A percentile compares a stretch with the other conserved stretches of the same genome.
Conservation (phyloP, 179 eudicot species). For the Vitellaria paradoxa region DNA sequence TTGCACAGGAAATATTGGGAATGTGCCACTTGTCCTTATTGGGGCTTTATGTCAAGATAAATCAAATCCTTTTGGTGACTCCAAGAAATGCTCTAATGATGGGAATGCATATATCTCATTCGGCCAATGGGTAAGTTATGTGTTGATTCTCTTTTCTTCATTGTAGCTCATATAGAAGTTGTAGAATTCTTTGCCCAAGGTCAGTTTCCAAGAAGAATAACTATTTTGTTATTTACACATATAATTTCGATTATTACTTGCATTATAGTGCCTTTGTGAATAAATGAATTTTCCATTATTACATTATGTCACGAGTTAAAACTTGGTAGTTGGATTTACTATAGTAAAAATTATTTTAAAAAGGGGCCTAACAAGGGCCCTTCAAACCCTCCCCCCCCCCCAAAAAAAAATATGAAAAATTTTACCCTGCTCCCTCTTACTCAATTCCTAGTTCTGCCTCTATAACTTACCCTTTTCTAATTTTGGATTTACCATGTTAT, state of each 20-base stretch:
- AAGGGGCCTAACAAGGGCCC: no score
- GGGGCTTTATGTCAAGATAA: constrained; percentile 88
- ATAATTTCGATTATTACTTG: neutral
- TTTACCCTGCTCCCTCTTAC: no score
- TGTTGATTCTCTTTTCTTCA: neutral
- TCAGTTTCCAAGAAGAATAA: neutral
- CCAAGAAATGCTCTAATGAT: constrained; percentile 82
- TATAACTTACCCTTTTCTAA: neutral
- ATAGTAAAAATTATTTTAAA: no score
- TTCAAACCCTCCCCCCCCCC: neutral
- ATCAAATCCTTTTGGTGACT: constrained; percentile 83
- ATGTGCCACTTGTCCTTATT: constrained; percentile 89
- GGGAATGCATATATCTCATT: constrained; percentile 96
- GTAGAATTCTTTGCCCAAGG: neutral
- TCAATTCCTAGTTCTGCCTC: no score
- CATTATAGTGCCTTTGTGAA: neutral
- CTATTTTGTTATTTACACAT: no score
- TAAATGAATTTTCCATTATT: no score
- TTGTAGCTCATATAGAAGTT: neutral
- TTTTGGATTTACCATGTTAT: neutral
- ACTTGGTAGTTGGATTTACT: no score
- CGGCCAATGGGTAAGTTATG: constrained; percentile 87
- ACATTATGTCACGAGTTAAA: no score
- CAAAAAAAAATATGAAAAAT: no score
- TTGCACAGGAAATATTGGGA: constrained; percentile 89